Base-by-base conservation (phyloP, 164 flowering plant species). In the Santalum album region DNA sequence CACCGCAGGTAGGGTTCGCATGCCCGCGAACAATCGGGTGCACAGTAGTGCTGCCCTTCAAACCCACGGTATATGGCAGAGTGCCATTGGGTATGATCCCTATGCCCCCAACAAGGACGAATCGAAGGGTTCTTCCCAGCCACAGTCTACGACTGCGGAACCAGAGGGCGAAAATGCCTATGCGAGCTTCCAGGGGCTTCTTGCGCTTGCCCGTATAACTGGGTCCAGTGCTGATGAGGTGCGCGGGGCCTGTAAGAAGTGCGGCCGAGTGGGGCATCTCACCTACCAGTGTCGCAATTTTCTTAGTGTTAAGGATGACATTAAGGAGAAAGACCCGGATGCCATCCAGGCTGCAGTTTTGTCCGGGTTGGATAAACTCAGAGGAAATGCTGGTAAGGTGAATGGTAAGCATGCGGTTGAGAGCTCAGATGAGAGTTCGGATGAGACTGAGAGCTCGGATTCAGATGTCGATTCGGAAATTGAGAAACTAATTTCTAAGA, bases 1-100 rank as follows among this genome's bases (percentile, higher is more conserved):
- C 12, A 92, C 99, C 43, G 99, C 99, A 46, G 99, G 99, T 36
- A 83, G 99, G 70, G 99, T 92, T 84, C 99, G 99, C 66, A 92
- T 92, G 99, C 99, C 99, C 20, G 99, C 99, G 51, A 92, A 92
- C 79, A 92, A 92, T 60, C 69, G 99, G 81, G 99, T 92, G 49
- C 97, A 92, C 65, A 92, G 99, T 57, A 89, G 97, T 62, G 99
- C 97, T 11, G 97, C 99, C 55, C 75, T 92, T 14, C 99, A 92
- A 61, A 92, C 99, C 40, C 99, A 92, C 54, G 97, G 99, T 9
- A 92, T 92, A 47, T 92, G 99, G 99, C 97, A 92, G 77, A 92
- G 96, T 53, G 96, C 97, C 0, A 92, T 92, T 26, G 95, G 95
- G 0, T 92, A 92, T 19, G 97, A 92, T 36, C 99, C 96, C 0